Conservation (phyloP, 108 stramenopile species). For the Cyclostephanos invisitatus region DNA sequence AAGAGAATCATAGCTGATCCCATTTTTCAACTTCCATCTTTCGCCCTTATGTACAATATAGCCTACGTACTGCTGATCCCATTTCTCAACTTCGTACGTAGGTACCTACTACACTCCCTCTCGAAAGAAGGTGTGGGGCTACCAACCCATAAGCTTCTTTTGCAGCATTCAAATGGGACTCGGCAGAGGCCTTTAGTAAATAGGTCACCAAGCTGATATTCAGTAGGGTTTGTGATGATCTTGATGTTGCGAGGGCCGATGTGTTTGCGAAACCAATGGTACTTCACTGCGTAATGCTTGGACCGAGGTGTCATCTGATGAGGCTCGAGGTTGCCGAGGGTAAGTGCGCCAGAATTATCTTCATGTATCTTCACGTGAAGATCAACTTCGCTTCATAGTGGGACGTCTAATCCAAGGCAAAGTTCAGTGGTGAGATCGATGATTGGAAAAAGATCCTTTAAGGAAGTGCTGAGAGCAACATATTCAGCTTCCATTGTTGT, state of each 20-base stretch:
- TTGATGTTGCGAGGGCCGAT: conserved; percentile 7
- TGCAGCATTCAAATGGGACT: neutral
- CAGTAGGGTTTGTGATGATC: neutral
- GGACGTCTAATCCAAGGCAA: neutral
- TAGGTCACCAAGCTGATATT: neutral
- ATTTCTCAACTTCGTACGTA: too few species aligned
- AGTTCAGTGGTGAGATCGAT: neutral
- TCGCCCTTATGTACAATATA: too few species aligned
- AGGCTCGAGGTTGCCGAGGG: conserved; percentile 1
- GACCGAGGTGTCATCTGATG: conserved; percentile 48
- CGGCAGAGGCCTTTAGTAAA: conserved; percentile 3
- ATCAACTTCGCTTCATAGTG: neutral
- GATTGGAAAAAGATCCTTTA: conserved; percentile 50
- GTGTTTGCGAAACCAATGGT: conserved; percentile 57
- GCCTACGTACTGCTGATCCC: neutral
- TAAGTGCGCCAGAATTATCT: conserved; percentile 5
- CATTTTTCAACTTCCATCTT: too few species aligned
- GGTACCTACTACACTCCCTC: too few species aligned
- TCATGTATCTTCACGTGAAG: neutral
- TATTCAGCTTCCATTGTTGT: conserved; percentile 60
- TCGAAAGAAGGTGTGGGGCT: neutral
- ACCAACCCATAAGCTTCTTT: conserved; percentile 13
- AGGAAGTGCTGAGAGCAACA: conserved; percentile 35
- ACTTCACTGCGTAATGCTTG: conserved; percentile 53
- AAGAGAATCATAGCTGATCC: too few species aligned